phyloP scores from a whole-genome alignment of 73 alveolate genomes.

The Diophrys appendiculata region DNA sequence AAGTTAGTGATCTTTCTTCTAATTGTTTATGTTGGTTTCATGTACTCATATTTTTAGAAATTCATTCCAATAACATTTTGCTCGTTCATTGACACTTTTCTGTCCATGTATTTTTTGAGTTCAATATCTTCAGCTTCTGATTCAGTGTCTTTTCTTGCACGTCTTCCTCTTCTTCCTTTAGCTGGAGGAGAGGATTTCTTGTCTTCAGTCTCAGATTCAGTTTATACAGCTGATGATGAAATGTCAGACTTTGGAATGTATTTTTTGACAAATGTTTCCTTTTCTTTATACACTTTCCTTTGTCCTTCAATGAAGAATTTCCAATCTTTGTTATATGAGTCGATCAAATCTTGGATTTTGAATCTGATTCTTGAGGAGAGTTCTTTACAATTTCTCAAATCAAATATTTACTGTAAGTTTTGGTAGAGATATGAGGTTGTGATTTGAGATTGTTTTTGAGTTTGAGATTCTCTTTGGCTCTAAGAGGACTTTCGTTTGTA shows the following conservation, averaged over 20 bases:
- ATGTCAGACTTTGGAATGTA: background rate
- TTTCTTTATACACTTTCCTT: background rate
- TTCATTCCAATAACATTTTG: slow-evolving; percentile 42
- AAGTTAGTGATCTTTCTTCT: slow-evolving; percentile 38
- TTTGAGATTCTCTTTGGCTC: background rate
- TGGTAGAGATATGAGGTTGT: slow-evolving; percentile 21
- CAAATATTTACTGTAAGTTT: slow-evolving; percentile 11
- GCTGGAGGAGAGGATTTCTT: background rate
- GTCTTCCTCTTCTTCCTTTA: background rate
- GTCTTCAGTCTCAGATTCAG: background rate
- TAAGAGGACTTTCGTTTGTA: background rate
- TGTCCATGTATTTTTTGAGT: slow-evolving; percentile 10
- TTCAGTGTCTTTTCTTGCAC: slow-evolving; percentile 11
- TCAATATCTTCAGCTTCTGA: slow-evolving; percentile 31
- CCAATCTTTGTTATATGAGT: slow-evolving; percentile 26
- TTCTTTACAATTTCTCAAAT: background rate
- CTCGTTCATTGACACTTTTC: slow-evolving; percentile 47
- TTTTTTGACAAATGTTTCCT: background rate
- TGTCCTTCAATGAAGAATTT: slow-evolving; percentile 23
- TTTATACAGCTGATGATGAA: background rate
- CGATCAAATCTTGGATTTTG: slow-evolving; percentile 48
- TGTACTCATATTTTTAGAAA: slow-evolving; percentile 25
- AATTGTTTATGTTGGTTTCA: slow-evolving; percentile 16
- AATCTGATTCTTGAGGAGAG: slow-evolving; percentile 36
- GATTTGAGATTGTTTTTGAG: background rate